Evolutionary conservation across 108 stramenopile species (phyloP).

Genomic region (Tribonema minus): DNA sequence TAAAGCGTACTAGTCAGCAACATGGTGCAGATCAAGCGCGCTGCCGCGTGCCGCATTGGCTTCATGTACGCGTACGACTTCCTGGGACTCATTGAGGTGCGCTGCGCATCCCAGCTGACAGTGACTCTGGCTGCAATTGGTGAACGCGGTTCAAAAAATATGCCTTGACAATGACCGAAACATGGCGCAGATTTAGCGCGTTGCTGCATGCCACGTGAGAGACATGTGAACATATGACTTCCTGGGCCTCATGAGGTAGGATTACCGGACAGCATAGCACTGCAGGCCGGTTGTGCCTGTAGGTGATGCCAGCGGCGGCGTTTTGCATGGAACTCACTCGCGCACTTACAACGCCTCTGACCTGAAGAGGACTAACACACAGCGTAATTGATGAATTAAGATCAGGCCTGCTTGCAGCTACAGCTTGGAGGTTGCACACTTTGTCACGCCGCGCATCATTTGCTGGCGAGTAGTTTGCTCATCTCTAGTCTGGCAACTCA

Average conservation of each 20-base stretch:
- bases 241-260: slow-evolving; percentile 80
- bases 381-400: too few species aligned
- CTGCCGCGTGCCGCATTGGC: slow-evolving; percentile 90
- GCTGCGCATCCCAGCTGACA: too few species aligned
- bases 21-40: slow-evolving; percentile 77
- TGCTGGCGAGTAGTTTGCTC: too few species aligned
- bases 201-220: slow-evolving; percentile 88
- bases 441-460: too few species aligned
- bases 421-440: too few species aligned
- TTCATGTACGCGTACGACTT: slow-evolving; percentile 95
- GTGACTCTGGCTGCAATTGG: slow-evolving; percentile 72
- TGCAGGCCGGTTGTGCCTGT: too few species aligned
- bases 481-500: too few species aligned
- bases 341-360: too few species aligned
- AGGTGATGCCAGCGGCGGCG: too few species aligned
- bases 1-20: too few species aligned
- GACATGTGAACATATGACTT: slow-evolving; percentile 94
- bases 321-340: neutral
- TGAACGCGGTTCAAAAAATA: slow-evolving; percentile 68
- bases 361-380: too few species aligned
- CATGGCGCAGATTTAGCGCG: slow-evolving; percentile 76
- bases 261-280: neutral
- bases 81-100: slow-evolving; percentile 82
- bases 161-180: slow-evolving; percentile 82
- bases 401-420: too few species aligned